Evolutionary conservation across 257 asterid genomes (phyloP), one percentile per base, ranked within the genome.

Genomic region (Solanum chmielewskii): DNA sequence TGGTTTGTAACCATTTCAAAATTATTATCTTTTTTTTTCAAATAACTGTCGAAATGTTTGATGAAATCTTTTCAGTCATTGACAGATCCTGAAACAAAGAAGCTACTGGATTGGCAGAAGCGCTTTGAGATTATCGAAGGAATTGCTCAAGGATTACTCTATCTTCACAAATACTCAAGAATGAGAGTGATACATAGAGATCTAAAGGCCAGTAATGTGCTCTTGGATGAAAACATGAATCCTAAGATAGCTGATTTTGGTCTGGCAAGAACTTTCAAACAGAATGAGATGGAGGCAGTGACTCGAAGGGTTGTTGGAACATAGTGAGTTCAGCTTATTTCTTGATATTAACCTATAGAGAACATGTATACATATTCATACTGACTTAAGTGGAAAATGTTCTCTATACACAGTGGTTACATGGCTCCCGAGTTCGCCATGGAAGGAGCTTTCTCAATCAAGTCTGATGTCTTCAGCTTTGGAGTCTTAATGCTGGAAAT

Each of bases 371-470:
- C 25, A 31, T 74, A 37, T 15, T 9, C 35, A 42, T 29, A 41
- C 33, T 66, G 35, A 52, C 29, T 0, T 41, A 15, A 8, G 9
- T 80, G n/a, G 45, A 11, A 39, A 78, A 78, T 78, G 35, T 25
- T 42, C 29, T 47, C 66, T 27, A 1, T 21, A 37, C 12, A 31
- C 85, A 94, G 96, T 81, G 95, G 98, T 45, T 94, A 92, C 90
- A 94, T 94, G 95, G 93, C 98, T 37, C 97, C 96, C 0, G 94
- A 95, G 91, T 94, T 93, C 27, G 96, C 94, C 0, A 92, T 92
- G 93, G 92, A 94, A 33, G 98, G 98, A 4, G 91, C 90, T 8
- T 94, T 93, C 87, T 95, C 95, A 1, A 89, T 86, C 16, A 94
- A 94, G 87, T 95, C 97, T 3, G 96, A 94, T 33, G 92, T 94